A percentile compares a stretch with the other conserved stretches of the same genome.
phyloP scores from a whole-genome alignment of 1,284 basidiomycete genomes.

The Apiotrichum gamsii region DNA sequence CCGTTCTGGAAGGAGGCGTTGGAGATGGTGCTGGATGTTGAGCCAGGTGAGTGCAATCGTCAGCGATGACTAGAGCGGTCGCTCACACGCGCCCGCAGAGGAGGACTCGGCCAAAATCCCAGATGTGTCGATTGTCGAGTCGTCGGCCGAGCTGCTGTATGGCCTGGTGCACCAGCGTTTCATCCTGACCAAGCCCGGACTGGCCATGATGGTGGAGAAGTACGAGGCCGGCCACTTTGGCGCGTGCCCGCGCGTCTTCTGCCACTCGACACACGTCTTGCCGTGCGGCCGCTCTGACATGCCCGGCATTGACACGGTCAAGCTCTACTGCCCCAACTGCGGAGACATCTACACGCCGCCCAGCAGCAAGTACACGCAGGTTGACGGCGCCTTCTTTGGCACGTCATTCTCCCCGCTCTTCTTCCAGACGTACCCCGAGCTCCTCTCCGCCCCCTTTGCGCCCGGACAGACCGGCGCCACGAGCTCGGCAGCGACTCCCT shows the following conservation, averaged over 20 bases:
- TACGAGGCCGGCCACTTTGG: slow-evolving; percentile 92
- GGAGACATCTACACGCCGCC: slow-evolving; percentile 95
- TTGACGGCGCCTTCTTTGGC: slow-evolving; percentile 98
- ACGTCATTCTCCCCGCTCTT: slow-evolving; percentile 97
- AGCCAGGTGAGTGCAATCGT: slow-evolving; percentile 66
- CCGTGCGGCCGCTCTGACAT: slow-evolving; percentile 94
- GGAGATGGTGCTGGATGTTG: slow-evolving; percentile 99
- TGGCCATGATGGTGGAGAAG: slow-evolving; percentile 97
- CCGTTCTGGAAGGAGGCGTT: slow-evolving; percentile 98
- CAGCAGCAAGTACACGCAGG: slow-evolving; percentile 88
- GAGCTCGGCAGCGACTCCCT: slow-evolving; percentile 27
- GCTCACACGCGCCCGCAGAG: slow-evolving; percentile 49
- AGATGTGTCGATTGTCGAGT: slow-evolving; percentile 95
- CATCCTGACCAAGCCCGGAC: slow-evolving; percentile 87
- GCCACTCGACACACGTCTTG: slow-evolving; percentile 79
- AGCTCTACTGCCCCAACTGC: slow-evolving; percentile 97
- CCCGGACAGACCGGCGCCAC: slow-evolving; percentile 27
- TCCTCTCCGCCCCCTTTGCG: slow-evolving; percentile 75
- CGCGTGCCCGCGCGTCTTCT: slow-evolving; percentile 91
- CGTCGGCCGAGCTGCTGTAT: slow-evolving; percentile 93
- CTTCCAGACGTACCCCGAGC: slow-evolving; percentile 93
- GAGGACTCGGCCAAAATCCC: slow-evolving; percentile 78
- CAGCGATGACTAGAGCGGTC: neutral
- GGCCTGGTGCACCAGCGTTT: slow-evolving; percentile 96
- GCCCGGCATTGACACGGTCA: slow-evolving; percentile 97